These are phyloP conservation scores for Neoascochyta sp. DNA, from an alignment of 2,329 filamentous ascomycete species.

Conservation along the genomic window DNA sequence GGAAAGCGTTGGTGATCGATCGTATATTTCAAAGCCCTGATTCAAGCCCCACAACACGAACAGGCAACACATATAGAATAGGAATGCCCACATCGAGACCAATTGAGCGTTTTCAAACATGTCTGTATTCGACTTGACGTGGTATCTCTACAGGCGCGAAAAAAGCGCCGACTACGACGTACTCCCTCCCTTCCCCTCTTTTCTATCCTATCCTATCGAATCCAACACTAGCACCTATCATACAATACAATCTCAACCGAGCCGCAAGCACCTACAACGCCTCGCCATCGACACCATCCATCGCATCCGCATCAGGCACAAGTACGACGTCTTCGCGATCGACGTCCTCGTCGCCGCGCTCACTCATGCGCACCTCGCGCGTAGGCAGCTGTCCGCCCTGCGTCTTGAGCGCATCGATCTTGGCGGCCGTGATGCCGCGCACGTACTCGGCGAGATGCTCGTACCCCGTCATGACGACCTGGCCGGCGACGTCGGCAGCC, in stretches of 20 bases:
- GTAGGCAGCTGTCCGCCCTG: conserved; percentile 35
- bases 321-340: conserved; percentile 32
- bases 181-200: conserved; percentile 1
- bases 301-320: conserved; percentile 12
- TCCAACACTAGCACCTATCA: not conserved
- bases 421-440: conserved; percentile 85
- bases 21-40: too few species aligned
- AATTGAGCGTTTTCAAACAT: not conserved
- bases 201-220: too few species aligned
- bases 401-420: conserved; percentile 56
- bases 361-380: conserved; percentile 32
- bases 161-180: conserved; percentile 1
- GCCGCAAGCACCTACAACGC: too few species aligned
- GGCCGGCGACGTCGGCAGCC: conserved; percentile 46
- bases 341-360: conserved; percentile 22
- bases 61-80: not conserved
- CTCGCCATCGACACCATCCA: not conserved
- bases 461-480: conserved; percentile 76
- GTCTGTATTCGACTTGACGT: not conserved
- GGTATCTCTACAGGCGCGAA: conserved; percentile 5
- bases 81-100: too few species aligned
- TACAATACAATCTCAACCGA: conserved; percentile 6
- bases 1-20: too few species aligned
- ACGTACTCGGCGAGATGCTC: conserved; percentile 97
- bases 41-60: too few species aligned